A percentile compares a stretch with the other conserved stretches of the same genome.
Evolutionary conservation across 768 basidiomycete species (phyloP).

Genomic region (Agaricus blazei): DNA sequence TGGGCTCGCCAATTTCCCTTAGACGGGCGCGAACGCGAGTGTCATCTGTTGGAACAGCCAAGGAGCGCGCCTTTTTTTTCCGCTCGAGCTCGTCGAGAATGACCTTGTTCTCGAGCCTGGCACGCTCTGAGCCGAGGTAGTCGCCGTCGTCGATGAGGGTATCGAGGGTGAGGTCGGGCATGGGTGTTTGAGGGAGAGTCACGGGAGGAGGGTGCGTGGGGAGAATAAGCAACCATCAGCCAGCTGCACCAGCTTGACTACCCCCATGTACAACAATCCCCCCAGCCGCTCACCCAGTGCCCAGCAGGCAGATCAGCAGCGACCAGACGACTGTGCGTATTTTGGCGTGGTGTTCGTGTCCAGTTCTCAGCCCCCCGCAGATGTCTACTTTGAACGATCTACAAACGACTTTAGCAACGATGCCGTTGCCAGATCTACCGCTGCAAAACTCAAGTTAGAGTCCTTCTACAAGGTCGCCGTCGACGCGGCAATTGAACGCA

Average conservation of each 20-base stretch:
- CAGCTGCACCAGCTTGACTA: conserved; percentile 4
- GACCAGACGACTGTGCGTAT: conserved; percentile 40
- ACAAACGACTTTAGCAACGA: conserved; percentile 79
- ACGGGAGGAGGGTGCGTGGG: conserved; percentile 14
- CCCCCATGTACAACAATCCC: conserved; percentile 29
- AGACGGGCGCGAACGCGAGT: conserved; percentile 85
- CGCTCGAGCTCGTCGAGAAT: conserved; percentile 95
- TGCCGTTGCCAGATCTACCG: conserved; percentile 84
- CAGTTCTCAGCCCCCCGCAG: conserved; percentile 31
- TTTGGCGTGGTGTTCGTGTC: too few relatives aligned
- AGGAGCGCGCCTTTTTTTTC: conserved; percentile 88
- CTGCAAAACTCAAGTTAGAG: conserved; percentile 94
- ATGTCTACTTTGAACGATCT: conserved; percentile 94
- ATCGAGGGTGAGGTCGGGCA: conserved; percentile 76
- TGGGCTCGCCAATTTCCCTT: conserved; percentile 93
- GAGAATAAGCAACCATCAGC: conserved; percentile 12
- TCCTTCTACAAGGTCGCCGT: conserved; percentile 98
- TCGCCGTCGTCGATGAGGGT: conserved; percentile 75
- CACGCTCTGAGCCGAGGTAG: conserved; percentile 69
- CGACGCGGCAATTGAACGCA: conserved; percentile 92
- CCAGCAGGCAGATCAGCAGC: conserved; percentile 32
- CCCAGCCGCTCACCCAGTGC: conserved; percentile 14
- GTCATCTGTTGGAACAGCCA: conserved; percentile 98
- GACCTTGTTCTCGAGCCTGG: conserved; percentile 75
- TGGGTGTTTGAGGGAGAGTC: conserved; percentile 19